Percentiles rank a stretch among this genome's conserved stretches.
These are phyloP conservation scores for Naegleria gruberi DNA, from an alignment of 208 protist genomes.

Conservation along the genomic window DNA sequence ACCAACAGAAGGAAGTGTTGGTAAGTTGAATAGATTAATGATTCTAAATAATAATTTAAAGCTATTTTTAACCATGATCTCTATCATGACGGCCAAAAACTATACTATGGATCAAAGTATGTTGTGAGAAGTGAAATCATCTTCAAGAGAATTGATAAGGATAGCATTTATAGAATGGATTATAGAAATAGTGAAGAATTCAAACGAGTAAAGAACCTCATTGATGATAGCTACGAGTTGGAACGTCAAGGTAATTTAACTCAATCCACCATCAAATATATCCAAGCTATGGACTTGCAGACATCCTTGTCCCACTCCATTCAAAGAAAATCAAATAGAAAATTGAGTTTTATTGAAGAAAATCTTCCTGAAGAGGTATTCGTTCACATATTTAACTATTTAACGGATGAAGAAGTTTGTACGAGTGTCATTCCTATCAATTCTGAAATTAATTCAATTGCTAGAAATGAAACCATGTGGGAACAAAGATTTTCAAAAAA, in stretches of 20 bases:
- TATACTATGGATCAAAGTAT: constrained; percentile 7
- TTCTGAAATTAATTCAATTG: neutral
- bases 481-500: neutral
- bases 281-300: neutral
- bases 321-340: neutral
- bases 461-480: neutral
- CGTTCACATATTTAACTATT: neutral
- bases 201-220: neutral
- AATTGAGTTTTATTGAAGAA: neutral
- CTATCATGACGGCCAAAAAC: neutral
- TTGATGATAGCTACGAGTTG: neutral
- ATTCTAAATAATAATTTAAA: neutral
- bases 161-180: neutral
- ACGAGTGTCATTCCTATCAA: neutral
- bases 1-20: too few relatives aligned
- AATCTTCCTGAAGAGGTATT: neutral
- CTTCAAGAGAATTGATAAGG: neutral
- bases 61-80: constrained; percentile 14
- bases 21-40: too few relatives aligned
- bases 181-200: neutral
- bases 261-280: neutral
- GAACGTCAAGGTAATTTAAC: neutral
- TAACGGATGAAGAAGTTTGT: neutral
- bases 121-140: constrained; percentile 20
- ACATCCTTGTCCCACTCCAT: neutral